Percentiles rank a stretch among this genome's conserved stretches.
Conservation (phyloP, 1,284 basidiomycete genomes). For the Pulchroboletus neoregius region DNA sequence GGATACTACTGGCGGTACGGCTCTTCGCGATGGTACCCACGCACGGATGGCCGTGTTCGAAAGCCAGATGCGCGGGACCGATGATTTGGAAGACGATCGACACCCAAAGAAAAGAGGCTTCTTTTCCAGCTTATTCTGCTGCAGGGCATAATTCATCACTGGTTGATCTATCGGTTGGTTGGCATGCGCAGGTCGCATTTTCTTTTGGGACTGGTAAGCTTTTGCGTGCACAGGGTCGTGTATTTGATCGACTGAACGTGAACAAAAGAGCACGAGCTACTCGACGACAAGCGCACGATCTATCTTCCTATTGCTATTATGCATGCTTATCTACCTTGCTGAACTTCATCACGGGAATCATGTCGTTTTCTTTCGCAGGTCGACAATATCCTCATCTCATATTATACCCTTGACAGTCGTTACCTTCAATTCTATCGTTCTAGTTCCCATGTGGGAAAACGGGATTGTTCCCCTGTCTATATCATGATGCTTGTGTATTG, state of each 20-base stretch:
- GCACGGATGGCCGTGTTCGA: constrained; percentile 54
- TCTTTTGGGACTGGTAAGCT: constrained; percentile 27
- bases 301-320: constrained; percentile 33
- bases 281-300: constrained; percentile 34
- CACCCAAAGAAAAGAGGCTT: constrained; percentile 36
- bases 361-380: constrained; percentile 31
- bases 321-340: constrained; percentile 35
- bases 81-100: constrained; percentile 33
- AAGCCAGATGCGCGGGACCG: constrained; percentile 45
- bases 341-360: constrained; percentile 27
- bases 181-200: constrained; percentile 30
- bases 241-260: constrained; percentile 5
- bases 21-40: constrained; percentile 32
- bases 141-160: constrained; percentile 27
- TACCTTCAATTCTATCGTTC: constrained; percentile 18
- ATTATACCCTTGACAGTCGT: constrained; percentile 32
- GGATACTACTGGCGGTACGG: constrained; percentile 41
- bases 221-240: not conserved
- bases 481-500: constrained; percentile 31
- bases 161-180: constrained; percentile 23
- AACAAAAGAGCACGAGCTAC: constrained; percentile 22
- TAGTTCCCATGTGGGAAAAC: constrained; percentile 6
- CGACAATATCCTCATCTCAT: constrained; percentile 29
- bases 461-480: constrained; percentile 27
- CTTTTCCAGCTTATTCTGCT: constrained; percentile 31